Percentiles rank a stretch among this genome's conserved stretches.
Evolutionary conservation across 1,139 yeast genomes (phyloP).

Genomic region (Pichia sp.): DNA sequence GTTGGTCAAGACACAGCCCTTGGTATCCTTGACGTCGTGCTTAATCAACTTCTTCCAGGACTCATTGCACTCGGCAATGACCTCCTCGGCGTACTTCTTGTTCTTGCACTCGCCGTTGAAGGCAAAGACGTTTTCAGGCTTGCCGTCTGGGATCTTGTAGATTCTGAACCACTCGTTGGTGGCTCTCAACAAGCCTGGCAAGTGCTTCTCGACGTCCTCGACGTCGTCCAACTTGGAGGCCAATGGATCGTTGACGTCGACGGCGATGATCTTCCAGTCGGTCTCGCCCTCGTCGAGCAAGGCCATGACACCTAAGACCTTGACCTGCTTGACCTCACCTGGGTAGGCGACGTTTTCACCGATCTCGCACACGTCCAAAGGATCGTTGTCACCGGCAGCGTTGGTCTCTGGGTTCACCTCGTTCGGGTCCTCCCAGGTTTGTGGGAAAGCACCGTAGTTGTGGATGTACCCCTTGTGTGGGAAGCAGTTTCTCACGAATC

Average conservation of each 20-base stretch:
- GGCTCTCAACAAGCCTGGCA: conserved; percentile 78
- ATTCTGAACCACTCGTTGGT: conserved; percentile 90
- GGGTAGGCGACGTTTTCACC: conserved; percentile 68
- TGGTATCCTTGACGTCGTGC: conserved; percentile 41
- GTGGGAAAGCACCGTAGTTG: conserved; percentile 93
- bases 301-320: conserved; percentile 82
- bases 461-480: conserved; percentile 90
- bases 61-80: conserved; percentile 63
- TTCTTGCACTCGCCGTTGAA: conserved; percentile 76
- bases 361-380: conserved; percentile 85
- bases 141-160: conserved; percentile 87
- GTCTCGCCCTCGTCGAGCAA: conserved; percentile 89
- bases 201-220: conserved; percentile 66
- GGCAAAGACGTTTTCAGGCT: conserved; percentile 83
- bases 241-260: conserved; percentile 70
- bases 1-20: conserved; percentile 64
- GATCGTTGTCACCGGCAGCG: conserved; percentile 86
- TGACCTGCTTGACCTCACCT: conserved; percentile 78
- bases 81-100: conserved; percentile 67
- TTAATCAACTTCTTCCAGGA: conserved; percentile 67
- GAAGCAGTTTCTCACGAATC: conserved; percentile 83
- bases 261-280: conserved; percentile 87
- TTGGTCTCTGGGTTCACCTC: conserved; percentile 67
- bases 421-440: conserved; percentile 91
- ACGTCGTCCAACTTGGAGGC: conserved; percentile 69